phyloP scores from a whole-genome alignment of 305 asterid genomes.

The Ilex paraguariensis region DNA sequence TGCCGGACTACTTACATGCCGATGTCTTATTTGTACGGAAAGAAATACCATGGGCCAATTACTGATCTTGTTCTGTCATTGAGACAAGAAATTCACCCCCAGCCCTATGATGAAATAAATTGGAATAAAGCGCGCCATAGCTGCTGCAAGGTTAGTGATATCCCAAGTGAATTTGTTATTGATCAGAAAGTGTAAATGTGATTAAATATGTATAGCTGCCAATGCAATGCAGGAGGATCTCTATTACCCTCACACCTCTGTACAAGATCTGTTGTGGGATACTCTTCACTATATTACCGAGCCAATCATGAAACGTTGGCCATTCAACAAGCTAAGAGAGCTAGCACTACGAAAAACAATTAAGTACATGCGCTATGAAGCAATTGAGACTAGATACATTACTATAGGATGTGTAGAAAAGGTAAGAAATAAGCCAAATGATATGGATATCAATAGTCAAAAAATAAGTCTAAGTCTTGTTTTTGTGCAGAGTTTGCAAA shows the following conservation, averaged over 20 bases:
- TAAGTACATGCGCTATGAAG: slow-evolving; percentile 53
- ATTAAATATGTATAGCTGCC: background rate
- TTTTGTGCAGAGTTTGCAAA: slow-evolving; percentile 49
- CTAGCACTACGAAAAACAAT: slow-evolving; percentile 53
- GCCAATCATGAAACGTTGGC: slow-evolving; percentile 71
- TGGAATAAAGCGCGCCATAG: slow-evolving; percentile 74
- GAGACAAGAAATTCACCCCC: slow-evolving; percentile 51
- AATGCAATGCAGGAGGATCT: slow-evolving; percentile 49
- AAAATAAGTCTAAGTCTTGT: too few species aligned
- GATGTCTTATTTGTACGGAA: slow-evolving; percentile 75
- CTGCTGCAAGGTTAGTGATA: slow-evolving; percentile 49
- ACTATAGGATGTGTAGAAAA: slow-evolving; percentile 63
- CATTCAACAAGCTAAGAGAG: slow-evolving; percentile 55
- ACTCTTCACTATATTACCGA: slow-evolving; percentile 53
- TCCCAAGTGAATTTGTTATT: too few species aligned
- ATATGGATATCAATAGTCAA: too few species aligned
- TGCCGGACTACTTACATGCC: slow-evolving; percentile 85
- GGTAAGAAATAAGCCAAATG: slow-evolving; percentile 16
- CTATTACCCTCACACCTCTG: slow-evolving; percentile 55
- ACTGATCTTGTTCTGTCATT: slow-evolving; percentile 55
- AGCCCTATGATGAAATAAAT: slow-evolving; percentile 45
- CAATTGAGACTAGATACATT: slow-evolving; percentile 61
- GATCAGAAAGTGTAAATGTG: too few species aligned
- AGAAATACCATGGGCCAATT: slow-evolving; percentile 54
- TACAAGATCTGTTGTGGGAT: slow-evolving; percentile 76